Evolutionary conservation across 176 grass and related monocot genomes (phyloP).

Genomic region (Oropetium thomaeum): DNA sequence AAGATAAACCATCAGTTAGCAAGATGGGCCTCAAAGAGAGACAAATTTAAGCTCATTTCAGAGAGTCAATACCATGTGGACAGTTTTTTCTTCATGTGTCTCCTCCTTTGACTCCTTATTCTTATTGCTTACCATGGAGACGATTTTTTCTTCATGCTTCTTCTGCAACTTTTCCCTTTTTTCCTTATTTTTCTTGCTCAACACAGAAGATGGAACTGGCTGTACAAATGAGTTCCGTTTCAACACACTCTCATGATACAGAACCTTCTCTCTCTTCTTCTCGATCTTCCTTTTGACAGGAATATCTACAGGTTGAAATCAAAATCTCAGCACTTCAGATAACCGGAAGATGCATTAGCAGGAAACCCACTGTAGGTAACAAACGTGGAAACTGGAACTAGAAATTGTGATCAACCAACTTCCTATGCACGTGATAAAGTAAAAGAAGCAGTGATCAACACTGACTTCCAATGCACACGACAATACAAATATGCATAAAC

Average conservation of each 20-base stretch:
- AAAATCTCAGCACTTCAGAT: background rate
- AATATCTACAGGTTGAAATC: slow-evolving; percentile 32
- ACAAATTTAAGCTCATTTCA: background rate
- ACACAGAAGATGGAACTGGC: slow-evolving; percentile 67
- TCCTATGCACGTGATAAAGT: background rate
- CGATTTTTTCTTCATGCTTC: slow-evolving; percentile 4
- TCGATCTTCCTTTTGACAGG: slow-evolving; percentile 80
- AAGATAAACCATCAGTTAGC: slow-evolving; percentile 12
- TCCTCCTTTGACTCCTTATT: slow-evolving; percentile 47
- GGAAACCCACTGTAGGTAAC: no score
- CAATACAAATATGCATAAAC: background rate
- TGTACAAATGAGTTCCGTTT: slow-evolving; percentile 70
- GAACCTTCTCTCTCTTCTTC: slow-evolving; percentile 76
- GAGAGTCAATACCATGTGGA: slow-evolving; percentile 42
- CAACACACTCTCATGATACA: slow-evolving; percentile 67
- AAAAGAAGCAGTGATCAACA: background rate
- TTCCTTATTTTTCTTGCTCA: slow-evolving; percentile 54
- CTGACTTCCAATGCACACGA: background rate
- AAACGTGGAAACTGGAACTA: background rate
- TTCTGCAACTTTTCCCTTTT: slow-evolving; percentile 29
- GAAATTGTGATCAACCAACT: background rate
- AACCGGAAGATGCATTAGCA: background rate
- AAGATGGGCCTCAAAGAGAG: background rate
- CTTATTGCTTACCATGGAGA: slow-evolving; percentile 43
- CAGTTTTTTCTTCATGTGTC: slow-evolving; percentile 5